A percentile compares a stretch with the other conserved stretches of the same genome.
Conservation (phyloP, 768 basidiomycete species). For the Boletellus emodensis region DNA sequence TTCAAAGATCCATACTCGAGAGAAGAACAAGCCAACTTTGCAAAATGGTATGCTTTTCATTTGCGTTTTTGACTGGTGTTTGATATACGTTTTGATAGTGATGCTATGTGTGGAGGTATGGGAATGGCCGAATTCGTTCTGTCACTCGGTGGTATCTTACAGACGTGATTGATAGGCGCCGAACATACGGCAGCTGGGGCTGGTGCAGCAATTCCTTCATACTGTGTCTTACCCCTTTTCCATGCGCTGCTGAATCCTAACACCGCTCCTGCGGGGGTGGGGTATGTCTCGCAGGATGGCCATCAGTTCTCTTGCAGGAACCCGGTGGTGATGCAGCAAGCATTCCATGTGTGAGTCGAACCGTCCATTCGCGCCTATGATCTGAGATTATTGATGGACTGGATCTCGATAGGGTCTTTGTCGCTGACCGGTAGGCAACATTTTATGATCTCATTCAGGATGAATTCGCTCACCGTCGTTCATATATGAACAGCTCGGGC, state of each 20-base stretch:
- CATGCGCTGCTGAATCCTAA: constrained; percentile 37
- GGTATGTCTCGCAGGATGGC: constrained; percentile 55
- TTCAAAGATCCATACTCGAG: constrained; percentile 63
- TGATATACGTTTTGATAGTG: constrained; percentile 28
- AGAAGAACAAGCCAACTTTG: constrained; percentile 53
- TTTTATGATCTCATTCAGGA: not conserved
- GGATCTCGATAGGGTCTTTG: constrained; percentile 42
- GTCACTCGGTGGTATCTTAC: not conserved
- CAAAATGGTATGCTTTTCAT: constrained; percentile 42
- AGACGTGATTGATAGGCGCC: constrained; percentile 34
- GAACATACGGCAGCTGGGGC: constrained; percentile 44
- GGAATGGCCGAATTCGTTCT: not conserved
- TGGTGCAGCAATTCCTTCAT: constrained; percentile 45
- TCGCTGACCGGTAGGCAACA: constrained; percentile 43
- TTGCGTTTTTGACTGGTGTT: not conserved
- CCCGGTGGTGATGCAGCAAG: constrained; percentile 47
- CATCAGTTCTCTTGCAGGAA: constrained; percentile 53
- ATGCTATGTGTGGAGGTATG: constrained; percentile 49
- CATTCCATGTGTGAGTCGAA: constrained; percentile 55
- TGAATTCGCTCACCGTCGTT: not conserved
- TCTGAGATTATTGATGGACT: too few relatives aligned
- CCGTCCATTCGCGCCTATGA: too few relatives aligned
- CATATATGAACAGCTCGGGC: constrained; percentile 36
- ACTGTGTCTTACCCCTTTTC: constrained; percentile 52
- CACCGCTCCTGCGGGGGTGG: constrained; percentile 28